Evolutionary conservation across 345 rosid genomes (phyloP).

Genomic region (Sisymbrium altissimum): DNA sequence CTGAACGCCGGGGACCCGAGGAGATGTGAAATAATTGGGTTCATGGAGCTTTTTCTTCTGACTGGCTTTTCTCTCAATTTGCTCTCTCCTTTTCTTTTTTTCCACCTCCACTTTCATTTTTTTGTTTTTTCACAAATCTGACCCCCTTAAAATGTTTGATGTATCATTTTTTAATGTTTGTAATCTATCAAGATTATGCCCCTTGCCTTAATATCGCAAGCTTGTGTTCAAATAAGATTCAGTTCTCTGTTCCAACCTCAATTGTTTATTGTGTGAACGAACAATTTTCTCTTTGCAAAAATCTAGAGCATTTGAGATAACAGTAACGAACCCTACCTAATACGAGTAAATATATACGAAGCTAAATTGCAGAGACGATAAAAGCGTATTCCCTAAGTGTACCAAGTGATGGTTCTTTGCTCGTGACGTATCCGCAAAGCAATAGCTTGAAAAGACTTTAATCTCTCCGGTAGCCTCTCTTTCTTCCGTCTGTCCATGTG

Average conservation of each 20-base stretch:
- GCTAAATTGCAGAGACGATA: neutral
- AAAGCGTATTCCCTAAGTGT: neutral
- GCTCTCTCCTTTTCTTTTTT: neutral
- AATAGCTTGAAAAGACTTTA: neutral
- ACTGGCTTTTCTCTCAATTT: constrained; percentile 6
- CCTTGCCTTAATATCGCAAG: constrained; percentile 9
- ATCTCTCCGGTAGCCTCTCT: constrained; percentile 1
- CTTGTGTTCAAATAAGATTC: constrained; percentile 21
- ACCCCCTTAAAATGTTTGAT: constrained; percentile 25
- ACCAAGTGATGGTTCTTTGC: too few species aligned
- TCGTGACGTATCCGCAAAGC: neutral
- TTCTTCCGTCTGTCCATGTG: constrained; percentile 15
- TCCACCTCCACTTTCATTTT: constrained; percentile 6
- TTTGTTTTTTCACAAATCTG: constrained; percentile 9
- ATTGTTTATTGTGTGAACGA: neutral
- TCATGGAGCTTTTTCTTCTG: constrained; percentile 21
- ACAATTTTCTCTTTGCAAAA: neutral
- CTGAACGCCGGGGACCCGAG: constrained; percentile 7
- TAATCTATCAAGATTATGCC: constrained; percentile 24
- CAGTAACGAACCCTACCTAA: too few species aligned
- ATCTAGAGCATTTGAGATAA: neutral
- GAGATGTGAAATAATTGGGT: constrained; percentile 21
- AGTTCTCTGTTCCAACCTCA: neutral
- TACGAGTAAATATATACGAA: too few species aligned
- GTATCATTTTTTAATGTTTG: constrained; percentile 30